A percentile compares a stretch with the other conserved stretches of the same genome.
Conservation (phyloP, 2,329 filamentous ascomycete genomes). For the Helicocarpus griseus region DNA sequence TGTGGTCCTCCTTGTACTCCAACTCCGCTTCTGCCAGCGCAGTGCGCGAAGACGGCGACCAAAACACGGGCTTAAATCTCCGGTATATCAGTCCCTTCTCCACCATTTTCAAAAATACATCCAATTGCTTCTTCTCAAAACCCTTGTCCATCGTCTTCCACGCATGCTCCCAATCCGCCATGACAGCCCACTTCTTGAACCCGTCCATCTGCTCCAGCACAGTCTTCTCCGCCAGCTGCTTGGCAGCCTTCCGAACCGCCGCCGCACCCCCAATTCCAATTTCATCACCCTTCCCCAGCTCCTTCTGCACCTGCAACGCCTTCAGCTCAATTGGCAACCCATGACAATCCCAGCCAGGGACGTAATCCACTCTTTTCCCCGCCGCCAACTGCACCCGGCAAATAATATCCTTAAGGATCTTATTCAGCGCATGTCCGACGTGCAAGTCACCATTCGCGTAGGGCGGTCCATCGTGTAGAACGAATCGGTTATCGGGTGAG, state of each 20-base stretch:
- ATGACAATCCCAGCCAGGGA: constrained; percentile 97
- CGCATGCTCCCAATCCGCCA: constrained; percentile 55
- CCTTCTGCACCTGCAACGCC: constrained; percentile 57
- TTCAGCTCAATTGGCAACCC: constrained; percentile 96
- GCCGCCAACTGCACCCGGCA: constrained; percentile 69
- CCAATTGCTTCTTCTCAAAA: constrained; percentile 52
- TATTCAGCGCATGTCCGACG: constrained; percentile 91
- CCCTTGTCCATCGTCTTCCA: constrained; percentile 55
- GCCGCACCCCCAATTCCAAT: constrained; percentile 32
- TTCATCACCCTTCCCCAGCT: constrained; percentile 21
- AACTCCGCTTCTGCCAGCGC: constrained; percentile 56
- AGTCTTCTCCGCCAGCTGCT: constrained; percentile 45
- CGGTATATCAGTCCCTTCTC: constrained; percentile 52
- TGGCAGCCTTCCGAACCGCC: constrained; percentile 45
- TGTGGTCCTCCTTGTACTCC: constrained; percentile 54
- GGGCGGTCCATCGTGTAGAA: constrained; percentile 89
- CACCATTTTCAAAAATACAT: constrained; percentile 53
- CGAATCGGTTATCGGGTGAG: constrained; percentile 50
- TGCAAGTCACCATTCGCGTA: constrained; percentile 93
- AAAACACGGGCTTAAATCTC: constrained; percentile 55
- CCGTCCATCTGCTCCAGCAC: constrained; percentile 50
- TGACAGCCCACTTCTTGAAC: constrained; percentile 52
- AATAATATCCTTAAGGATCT: constrained; percentile 92
- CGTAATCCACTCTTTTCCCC: constrained; percentile 67
- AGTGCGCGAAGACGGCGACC: constrained; percentile 56